Evolutionary conservation across 345 rosid genomes (phyloP).

Genomic region (Cardiospermum halicacabum): DNA sequence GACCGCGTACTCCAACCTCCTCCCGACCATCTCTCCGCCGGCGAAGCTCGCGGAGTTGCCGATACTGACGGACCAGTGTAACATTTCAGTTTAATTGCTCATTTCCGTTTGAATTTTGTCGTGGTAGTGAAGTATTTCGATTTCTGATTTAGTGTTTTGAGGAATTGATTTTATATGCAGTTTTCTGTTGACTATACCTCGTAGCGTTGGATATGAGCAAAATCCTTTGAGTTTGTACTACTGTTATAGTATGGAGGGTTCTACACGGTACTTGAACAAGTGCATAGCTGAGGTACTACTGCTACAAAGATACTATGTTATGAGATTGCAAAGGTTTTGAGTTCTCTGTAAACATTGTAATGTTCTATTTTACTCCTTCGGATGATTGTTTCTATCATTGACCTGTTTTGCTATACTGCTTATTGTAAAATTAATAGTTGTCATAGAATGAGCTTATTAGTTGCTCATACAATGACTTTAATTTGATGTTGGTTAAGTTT

Average conservation of each 20-base stretch:
- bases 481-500: neutral
- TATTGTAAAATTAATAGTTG: neutral
- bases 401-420: neutral
- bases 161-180: conserved; percentile 33
- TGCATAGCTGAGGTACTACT: conserved; percentile 91
- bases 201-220: conserved; percentile 85
- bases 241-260: conserved; percentile 53
- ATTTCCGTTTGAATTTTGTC: neutral
- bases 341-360: too few species aligned
- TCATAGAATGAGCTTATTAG: neutral
- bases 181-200: conserved; percentile 78
- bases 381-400: neutral
- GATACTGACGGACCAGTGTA: conserved; percentile 70
- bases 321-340: too few species aligned
- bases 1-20: conserved; percentile 37
- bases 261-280: conserved; percentile 40
- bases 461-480: neutral
- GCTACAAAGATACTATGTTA: too few species aligned
- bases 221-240: conserved; percentile 90
- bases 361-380: too few species aligned
- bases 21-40: conserved; percentile 64
- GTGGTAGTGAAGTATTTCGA: too few species aligned
- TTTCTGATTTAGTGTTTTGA: neutral
- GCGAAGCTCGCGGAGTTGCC: conserved; percentile 55
- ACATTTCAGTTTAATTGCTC: neutral